These are phyloP conservation scores for Paracoccidioides lutzii DNA, from an alignment of 2,329 filamentous ascomycete genomes.

Conservation along the genomic window DNA sequence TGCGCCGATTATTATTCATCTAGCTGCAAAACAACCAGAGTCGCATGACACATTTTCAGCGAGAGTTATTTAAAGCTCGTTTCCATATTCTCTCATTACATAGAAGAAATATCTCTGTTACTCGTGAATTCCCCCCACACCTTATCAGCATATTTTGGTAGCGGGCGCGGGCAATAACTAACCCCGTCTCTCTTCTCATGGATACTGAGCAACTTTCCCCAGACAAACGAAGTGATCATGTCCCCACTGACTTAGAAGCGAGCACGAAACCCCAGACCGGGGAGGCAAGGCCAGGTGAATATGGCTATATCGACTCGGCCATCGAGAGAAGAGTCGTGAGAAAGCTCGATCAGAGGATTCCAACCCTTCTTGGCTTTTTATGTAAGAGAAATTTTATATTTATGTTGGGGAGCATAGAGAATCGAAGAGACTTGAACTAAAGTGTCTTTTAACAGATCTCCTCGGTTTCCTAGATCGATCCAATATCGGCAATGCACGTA, in stretches of 20 bases:
- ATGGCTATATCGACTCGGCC: constrained; percentile 20
- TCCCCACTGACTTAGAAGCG: neutral
- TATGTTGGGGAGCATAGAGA: neutral
- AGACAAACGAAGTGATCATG: neutral
- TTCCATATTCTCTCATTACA: no score
- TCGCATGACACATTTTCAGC: no score
- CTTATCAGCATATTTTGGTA: no score
- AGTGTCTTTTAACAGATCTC: constrained; percentile 25
- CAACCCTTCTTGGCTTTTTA: constrained; percentile 25
- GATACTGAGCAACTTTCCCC: neutral
- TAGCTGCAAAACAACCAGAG: no score
- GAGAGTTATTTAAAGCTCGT: no score
- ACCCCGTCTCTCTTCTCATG: neutral
- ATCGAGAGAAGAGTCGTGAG: constrained; percentile 25
- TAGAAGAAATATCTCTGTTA: no score
- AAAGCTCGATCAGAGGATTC: constrained; percentile 26
- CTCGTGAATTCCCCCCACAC: no score
- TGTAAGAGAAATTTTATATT: constrained; percentile 17
- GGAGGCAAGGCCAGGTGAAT: neutral
- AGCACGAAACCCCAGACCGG: neutral
- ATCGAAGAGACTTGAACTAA: neutral
- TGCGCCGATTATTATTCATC: no score
- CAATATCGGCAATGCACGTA: constrained; percentile 41
- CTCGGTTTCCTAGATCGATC: constrained; percentile 38
- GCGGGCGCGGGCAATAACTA: no score